These are phyloP conservation scores for Tubosaeta sp. DNA, from an alignment of 768 basidiomycete species.

Conservation along the genomic window DNA sequence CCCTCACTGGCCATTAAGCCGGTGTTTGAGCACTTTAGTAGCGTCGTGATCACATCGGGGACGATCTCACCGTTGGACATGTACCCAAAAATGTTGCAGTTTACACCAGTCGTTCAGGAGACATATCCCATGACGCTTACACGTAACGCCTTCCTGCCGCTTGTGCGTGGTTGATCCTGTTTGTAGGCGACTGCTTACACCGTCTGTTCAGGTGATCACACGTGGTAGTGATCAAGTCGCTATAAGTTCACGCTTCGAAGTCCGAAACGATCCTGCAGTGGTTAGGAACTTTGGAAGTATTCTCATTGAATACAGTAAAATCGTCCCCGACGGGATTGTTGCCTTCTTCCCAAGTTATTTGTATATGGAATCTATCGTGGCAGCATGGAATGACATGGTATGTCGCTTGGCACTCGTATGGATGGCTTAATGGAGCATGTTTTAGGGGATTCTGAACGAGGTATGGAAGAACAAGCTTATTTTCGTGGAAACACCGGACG, in stretches of 20 bases:
- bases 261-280: constrained; percentile 97
- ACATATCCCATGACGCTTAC: constrained; percentile 98
- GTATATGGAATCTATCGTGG: constrained; percentile 99
- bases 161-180: constrained; percentile 49
- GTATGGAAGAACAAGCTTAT: constrained; percentile 99
- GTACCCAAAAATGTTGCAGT: constrained; percentile 99
- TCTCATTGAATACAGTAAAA: constrained; percentile 95
- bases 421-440: constrained; percentile 1
- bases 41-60: constrained; percentile 97
- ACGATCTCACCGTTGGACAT: constrained; percentile 98
- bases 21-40: constrained; percentile 96
- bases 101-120: constrained; percentile 94
- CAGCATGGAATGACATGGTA: constrained; percentile 99
- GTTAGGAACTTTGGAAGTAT: constrained; percentile 99
- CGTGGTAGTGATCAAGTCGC: constrained; percentile 98
- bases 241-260: constrained; percentile 97
- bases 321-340: constrained; percentile 96
- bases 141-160: constrained; percentile 91
- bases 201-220: constrained; percentile 74
- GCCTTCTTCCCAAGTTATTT: constrained; percentile 99
- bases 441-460: constrained; percentile 94
- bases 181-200: neutral
- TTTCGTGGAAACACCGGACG: constrained; percentile 98
- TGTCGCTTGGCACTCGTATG: constrained; percentile 21
- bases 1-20: constrained; percentile 97